Conservation (phyloP, 1,284 basidiomycete species). For the Apiotrichum porosum region DNA sequence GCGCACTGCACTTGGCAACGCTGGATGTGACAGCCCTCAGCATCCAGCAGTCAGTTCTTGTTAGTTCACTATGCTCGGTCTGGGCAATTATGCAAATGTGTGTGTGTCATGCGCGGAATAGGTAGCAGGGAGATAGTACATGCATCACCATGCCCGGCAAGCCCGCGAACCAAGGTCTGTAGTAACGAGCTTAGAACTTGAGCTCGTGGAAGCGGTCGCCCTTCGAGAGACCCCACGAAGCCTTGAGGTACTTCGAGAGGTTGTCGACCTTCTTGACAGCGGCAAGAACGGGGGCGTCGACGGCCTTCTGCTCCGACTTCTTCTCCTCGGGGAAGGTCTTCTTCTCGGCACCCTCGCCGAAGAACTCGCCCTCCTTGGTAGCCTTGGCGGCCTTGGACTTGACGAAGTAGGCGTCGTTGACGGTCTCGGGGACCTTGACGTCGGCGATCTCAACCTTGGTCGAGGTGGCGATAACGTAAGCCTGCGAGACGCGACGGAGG, state of each 20-base stretch:
- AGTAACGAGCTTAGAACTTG: constrained; percentile 43
- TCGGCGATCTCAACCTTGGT: constrained; percentile 84
- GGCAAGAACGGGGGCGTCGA: constrained; percentile 79
- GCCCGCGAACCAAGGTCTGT: constrained; percentile 6
- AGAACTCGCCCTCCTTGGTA: constrained; percentile 93
- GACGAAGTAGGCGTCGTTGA: constrained; percentile 93
- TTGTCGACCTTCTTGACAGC: constrained; percentile 90
- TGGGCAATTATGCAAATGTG: no score
- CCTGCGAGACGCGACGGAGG: constrained; percentile 95
- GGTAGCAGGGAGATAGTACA: constrained; percentile 22
- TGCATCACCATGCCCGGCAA: constrained; percentile 21
- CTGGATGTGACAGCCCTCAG: background rate
- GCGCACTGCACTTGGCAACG: background rate
- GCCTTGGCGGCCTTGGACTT: constrained; percentile 67
- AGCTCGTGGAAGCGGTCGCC: constrained; percentile 57
- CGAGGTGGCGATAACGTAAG: constrained; percentile 97
- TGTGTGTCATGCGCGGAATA: no score
- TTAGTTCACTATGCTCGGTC: no score
- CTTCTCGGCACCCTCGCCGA: constrained; percentile 85
- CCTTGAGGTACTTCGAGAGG: constrained; percentile 89
- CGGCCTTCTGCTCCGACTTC: constrained; percentile 81
- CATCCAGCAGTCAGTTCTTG: no score
- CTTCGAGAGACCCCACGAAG: constrained; percentile 92
- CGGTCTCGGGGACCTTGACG: constrained; percentile 71
- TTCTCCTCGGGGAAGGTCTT: constrained; percentile 83